phyloP scores from a whole-genome alignment of 768 basidiomycete species.

The Psilocybe cyanescens region DNA sequence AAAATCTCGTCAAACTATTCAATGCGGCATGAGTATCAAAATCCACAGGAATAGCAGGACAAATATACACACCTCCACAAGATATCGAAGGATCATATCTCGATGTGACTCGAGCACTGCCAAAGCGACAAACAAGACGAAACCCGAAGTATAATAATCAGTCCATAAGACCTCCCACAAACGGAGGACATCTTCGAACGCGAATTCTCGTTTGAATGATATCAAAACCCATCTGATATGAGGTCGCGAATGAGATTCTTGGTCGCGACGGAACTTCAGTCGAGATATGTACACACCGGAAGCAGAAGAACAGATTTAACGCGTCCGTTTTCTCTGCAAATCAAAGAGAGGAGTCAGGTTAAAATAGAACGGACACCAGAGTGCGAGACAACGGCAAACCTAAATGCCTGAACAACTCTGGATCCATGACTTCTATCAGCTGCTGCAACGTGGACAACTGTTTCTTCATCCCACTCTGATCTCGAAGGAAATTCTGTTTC shows the following conservation, averaged over 20 bases:
- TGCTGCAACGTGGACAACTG: conserved; percentile 90
- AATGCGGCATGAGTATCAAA: neutral
- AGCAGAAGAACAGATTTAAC: conserved; percentile 97
- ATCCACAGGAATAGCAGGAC: neutral
- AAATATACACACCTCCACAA: conserved; percentile 72
- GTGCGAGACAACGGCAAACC: conserved; percentile 41
- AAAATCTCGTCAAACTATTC: conserved; percentile 79
- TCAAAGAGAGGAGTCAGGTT: neutral
- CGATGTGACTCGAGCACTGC: conserved; percentile 95
- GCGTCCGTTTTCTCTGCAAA: conserved; percentile 79
- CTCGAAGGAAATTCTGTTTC: conserved; percentile 95
- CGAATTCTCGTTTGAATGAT: conserved; percentile 95
- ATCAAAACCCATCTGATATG: conserved; percentile 76
- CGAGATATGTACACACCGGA: conserved; percentile 62
- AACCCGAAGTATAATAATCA: conserved; percentile 84
- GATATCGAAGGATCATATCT: conserved; percentile 92
- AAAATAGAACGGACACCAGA: neutral
- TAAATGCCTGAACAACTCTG: conserved; percentile 90
- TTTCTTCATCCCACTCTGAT: conserved; percentile 98
- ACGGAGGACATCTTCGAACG: conserved; percentile 86
- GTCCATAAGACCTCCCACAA: conserved; percentile 97
- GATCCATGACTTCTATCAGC: conserved; percentile 92
- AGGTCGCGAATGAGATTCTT: conserved; percentile 3
- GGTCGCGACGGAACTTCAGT: neutral
- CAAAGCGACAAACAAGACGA: conserved; percentile 93